These are phyloP conservation scores for Phytophthora fragariae DNA, from an alignment of 352 stramenopile species.

Conservation along the genomic window DNA sequence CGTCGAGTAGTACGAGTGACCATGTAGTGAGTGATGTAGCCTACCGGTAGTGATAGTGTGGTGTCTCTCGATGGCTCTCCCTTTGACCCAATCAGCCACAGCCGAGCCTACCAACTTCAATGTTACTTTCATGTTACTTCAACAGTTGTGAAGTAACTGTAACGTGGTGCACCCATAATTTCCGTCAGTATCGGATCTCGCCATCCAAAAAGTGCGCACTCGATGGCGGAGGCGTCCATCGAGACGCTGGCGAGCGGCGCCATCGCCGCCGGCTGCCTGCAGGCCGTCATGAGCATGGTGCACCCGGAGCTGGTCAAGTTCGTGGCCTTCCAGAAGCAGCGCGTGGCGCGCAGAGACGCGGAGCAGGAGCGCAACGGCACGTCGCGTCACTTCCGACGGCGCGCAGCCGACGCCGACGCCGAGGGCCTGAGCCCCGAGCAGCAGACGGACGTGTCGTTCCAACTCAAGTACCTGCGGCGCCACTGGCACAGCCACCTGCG, in stretches of 20 bases:
- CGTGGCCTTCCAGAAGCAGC: slow-evolving; percentile 44
- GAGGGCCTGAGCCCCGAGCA: slow-evolving; percentile 23
- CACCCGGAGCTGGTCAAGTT: slow-evolving; percentile 46
- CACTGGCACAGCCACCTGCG: slow-evolving; percentile 53
- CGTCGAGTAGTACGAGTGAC: slow-evolving; percentile 7
- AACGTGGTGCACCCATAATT: not conserved
- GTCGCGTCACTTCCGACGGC: slow-evolving; percentile 12
- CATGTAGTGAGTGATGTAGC: not conserved
- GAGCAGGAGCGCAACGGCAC: slow-evolving; percentile 13
- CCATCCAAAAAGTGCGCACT: not conserved
- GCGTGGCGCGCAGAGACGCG: slow-evolving; percentile 36
- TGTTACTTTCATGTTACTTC: not conserved
- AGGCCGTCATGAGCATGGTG: slow-evolving; percentile 55
- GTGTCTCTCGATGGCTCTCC: too few species aligned
- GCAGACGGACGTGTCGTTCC: slow-evolving; percentile 42
- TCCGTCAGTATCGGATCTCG: not conserved
- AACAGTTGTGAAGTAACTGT: not conserved
- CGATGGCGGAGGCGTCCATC: slow-evolving; percentile 23
- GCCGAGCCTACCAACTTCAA: not conserved
- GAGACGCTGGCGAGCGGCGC: slow-evolving; percentile 38
- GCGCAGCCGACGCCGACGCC: slow-evolving; percentile 1
- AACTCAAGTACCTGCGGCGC: slow-evolving; percentile 48
- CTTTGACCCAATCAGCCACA: too few species aligned
- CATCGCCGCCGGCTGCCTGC: slow-evolving; percentile 46
- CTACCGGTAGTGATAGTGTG: too few species aligned